Base-by-base conservation (phyloP, 2,329 filamentous ascomycete genomes). In the Celoporthe dispersa region DNA sequence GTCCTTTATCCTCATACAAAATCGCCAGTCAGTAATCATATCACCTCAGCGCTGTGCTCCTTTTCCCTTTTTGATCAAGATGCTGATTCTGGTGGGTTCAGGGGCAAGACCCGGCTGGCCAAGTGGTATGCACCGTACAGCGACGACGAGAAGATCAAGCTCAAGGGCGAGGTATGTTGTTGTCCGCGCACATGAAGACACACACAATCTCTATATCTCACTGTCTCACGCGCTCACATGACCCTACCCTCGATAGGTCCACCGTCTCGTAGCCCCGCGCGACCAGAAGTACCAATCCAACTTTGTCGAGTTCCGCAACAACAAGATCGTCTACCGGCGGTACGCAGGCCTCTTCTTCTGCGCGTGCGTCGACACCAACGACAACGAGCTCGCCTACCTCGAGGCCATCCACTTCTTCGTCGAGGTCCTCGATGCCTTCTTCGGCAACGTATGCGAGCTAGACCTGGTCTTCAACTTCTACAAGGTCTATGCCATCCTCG, bases 281-380 rank as follows among this genome's bases (percentile, higher is more conserved):
- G 96, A 99, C 83, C 96, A 99, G 80, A 99, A 99, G 80, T 97
- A 99, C 86, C 96, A 99, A 81, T 97, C 94, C 83, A 99, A 99
- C 85, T 99, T 99, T 78, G 96, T 99, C 86, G 96, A 99, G 83
- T 91, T 92, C 84, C 92, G 93, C 75, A 93, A 94, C 83, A 94
- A 95, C 80, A 98, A 98, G 85, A 92, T 99, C 76, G 94, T 99
- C 67, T 99, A 99, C 85, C 92, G 97, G 60, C 92, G 96, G 73
- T 99, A 99, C 83, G 96, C 96, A 0, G 96, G 96, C 0, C 90
- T 99, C 70, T 99, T 99, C 88, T 99, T 99, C 86, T 99, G 96
- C 85, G 97, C 94, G 67, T 98, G 96, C 82, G 96, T 99, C 79
- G 96, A 99, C 83, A 97, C 95, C 66, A 98, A 98, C 81, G 96